phyloP scores from a whole-genome alignment of 345 rosid species.

The Syzygium aromaticum region DNA sequence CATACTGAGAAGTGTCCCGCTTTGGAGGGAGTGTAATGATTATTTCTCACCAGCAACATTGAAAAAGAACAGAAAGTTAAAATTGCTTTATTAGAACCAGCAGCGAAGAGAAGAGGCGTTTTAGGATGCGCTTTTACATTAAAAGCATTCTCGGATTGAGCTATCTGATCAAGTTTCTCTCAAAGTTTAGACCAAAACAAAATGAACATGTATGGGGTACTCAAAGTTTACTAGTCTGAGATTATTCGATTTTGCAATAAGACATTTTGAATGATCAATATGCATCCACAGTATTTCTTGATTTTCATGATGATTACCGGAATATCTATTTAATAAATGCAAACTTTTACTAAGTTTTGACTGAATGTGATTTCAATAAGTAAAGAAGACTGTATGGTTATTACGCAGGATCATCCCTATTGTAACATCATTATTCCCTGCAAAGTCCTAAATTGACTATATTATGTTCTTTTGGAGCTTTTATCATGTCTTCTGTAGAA shows the following conservation, averaged over 20 bases:
- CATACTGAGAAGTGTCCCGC: not conserved
- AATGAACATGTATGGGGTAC: not conserved
- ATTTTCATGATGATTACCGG: not conserved
- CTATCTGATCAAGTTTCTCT: not conserved
- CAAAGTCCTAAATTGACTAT: not conserved
- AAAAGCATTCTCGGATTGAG: not conserved
- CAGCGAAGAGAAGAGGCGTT: not conserved
- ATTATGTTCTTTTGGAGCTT: not conserved
- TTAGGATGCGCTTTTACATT: not conserved
- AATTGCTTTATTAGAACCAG: not conserved
- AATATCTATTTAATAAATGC: not conserved
- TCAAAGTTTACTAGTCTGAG: not conserved
- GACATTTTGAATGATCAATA: not conserved
- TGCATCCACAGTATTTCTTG: not conserved
- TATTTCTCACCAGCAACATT: not conserved
- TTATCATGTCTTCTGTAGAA: not conserved
- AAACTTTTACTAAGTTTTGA: not conserved
- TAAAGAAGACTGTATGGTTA: not conserved
- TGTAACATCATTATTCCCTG: not conserved
- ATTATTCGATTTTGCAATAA: not conserved
- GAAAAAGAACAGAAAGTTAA: not conserved
- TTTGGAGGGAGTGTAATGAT: not conserved
- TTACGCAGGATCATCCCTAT: not conserved
- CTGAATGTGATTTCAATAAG: not conserved
- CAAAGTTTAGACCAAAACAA: not conserved